Conservation (phyloP, 2,329 filamentous ascomycete genomes). For the Aureobasidium vineae region DNA sequence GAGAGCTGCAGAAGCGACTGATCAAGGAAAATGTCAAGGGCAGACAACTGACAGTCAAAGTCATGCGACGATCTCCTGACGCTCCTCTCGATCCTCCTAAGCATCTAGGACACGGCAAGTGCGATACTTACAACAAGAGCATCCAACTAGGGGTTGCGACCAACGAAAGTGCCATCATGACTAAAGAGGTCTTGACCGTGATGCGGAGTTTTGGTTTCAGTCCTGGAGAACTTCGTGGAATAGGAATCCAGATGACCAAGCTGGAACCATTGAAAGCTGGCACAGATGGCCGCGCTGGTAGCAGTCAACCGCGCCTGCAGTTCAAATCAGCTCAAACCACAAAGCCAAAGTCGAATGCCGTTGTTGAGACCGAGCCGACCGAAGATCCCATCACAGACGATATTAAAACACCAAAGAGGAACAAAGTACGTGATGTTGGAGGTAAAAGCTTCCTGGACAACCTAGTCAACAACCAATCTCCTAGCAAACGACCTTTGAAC, state of each 20-base stretch:
- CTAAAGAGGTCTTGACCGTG: conserved; percentile 81
- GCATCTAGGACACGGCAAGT: conserved; percentile 91
- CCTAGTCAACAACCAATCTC: conserved; percentile 46
- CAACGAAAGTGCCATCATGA: conserved; percentile 66
- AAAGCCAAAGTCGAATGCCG: conserved; percentile 31
- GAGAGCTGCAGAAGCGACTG: conserved; percentile 77
- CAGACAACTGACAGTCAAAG: conserved; percentile 85
- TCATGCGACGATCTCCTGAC: conserved; percentile 83
- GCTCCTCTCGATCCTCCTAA: conserved; percentile 90
- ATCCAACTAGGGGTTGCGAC: conserved; percentile 79
- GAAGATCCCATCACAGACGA: conserved; percentile 51
- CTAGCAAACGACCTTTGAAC: conserved; percentile 68
- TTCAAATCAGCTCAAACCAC: conserved; percentile 60
- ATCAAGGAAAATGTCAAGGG: conserved; percentile 83
- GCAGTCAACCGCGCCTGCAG: conserved; percentile 74
- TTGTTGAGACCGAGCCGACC: conserved; percentile 11
- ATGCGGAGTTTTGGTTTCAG: conserved; percentile 78
- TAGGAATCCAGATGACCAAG: conserved; percentile 92
- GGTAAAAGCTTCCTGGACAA: conserved; percentile 39
- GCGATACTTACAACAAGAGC: conserved; percentile 92
- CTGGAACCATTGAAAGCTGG: conserved; percentile 72
- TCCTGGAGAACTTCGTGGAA: conserved; percentile 86
- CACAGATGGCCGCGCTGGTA: conserved; percentile 55
- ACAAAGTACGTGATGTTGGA: conserved; percentile 32
- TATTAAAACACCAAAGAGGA: conserved; percentile 42